phyloP scores from a whole-genome alignment of 768 basidiomycete genomes.

The Hebeloma cylindrosporum region DNA sequence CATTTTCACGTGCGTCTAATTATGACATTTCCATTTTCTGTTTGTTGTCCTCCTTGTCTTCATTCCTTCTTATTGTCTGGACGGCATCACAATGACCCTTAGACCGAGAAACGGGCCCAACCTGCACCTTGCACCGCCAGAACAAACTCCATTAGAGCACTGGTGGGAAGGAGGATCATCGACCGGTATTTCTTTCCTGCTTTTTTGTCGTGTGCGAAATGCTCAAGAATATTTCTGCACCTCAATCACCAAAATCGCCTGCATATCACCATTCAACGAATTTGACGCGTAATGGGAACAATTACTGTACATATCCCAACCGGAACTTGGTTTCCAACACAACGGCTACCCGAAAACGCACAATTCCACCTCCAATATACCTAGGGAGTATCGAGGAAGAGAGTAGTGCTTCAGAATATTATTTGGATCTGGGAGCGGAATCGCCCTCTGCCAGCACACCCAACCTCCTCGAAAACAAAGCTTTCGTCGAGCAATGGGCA shows the following conservation, averaged over 20 bases:
- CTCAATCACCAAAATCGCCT: constrained; percentile 2
- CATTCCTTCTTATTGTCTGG: constrained; percentile 18
- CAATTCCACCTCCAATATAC: constrained; percentile 14
- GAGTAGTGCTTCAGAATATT: constrained; percentile 22
- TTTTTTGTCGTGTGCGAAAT: neutral
- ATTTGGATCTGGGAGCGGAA: constrained; percentile 27
- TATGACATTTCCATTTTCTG: constrained; percentile 1
- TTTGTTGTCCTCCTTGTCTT: constrained; percentile 7
- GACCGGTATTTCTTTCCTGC: constrained; percentile 14
- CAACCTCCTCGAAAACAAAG: constrained; percentile 19
- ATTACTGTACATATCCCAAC: neutral
- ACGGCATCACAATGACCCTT: constrained; percentile 14
- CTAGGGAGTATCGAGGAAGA: constrained; percentile 28
- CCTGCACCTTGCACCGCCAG: constrained; percentile 13
- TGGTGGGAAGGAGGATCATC: constrained; percentile 28
- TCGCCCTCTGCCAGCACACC: constrained; percentile 21
- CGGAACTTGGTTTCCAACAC: neutral
- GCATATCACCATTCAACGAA: neutral
- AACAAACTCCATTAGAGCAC: constrained; percentile 16
- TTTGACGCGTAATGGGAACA: neutral
- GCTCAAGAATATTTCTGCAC: constrained; percentile 9
- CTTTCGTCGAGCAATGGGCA: constrained; percentile 24
- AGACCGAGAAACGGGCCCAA: constrained; percentile 18
- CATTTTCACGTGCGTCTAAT: too few relatives aligned
- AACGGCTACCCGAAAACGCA: constrained; percentile 11